These are phyloP conservation scores for Chrysophaeum taylorii DNA, from an alignment of 352 stramenopile species.

Conservation along the genomic window DNA sequence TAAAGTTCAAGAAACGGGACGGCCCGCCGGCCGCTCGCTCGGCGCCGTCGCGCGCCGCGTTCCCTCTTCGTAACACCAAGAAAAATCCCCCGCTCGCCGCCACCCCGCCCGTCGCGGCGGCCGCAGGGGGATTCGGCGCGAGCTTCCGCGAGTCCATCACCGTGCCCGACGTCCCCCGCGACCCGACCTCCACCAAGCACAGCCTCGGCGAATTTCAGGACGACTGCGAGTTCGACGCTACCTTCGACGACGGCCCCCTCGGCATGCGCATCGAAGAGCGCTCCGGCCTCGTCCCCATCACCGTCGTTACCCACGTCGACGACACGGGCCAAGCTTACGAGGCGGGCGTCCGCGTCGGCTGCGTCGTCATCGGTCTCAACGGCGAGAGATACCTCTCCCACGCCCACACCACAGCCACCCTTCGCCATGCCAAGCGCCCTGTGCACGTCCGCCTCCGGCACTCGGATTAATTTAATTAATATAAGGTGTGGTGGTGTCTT, in stretches of 20 bases:
- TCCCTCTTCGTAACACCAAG: no score
- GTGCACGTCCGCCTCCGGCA: conserved; percentile 21
- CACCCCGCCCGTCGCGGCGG: no score
- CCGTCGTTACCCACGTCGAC: conserved; percentile 2
- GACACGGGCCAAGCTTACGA: conserved; percentile 9
- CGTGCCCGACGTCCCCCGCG: background rate
- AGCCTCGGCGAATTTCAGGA: background rate
- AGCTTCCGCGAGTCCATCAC: background rate
- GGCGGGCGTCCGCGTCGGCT: conserved; percentile 27
- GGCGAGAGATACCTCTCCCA: conserved; percentile 38
- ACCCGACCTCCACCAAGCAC: background rate
- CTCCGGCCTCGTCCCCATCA: background rate
- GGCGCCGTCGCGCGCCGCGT: background rate
- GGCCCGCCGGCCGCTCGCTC: background rate
- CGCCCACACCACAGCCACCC: conserved; percentile 30
- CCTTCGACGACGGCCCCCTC: conserved; percentile 10
- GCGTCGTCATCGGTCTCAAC: conserved; percentile 34
- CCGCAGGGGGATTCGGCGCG: no score
- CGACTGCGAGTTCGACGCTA: background rate
- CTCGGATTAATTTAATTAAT: background rate
- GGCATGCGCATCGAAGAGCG: conserved; percentile 21
- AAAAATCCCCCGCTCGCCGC: no score
- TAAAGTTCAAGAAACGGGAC: background rate
- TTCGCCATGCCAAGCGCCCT: conserved; percentile 32
- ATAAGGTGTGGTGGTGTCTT: no score